These are phyloP conservation scores for Leishmania major DNA, from an alignment of 208 protist genomes.

Conservation along the genomic window DNA sequence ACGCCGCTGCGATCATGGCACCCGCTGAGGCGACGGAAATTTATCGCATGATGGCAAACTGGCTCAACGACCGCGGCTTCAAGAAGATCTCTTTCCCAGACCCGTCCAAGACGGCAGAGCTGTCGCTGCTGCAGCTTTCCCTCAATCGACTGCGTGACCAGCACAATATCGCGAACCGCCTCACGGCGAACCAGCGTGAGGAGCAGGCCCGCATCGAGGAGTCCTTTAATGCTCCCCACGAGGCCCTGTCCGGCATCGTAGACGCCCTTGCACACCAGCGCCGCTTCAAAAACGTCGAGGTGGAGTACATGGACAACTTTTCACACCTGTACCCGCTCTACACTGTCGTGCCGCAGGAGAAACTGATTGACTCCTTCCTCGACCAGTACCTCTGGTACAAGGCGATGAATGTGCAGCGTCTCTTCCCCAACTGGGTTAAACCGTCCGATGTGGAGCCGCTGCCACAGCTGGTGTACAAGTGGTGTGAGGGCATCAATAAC, in stretches of 20 bases:
- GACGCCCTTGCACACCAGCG: constrained; percentile 98
- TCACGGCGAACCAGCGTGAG: constrained; percentile 99
- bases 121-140: constrained; percentile 99
- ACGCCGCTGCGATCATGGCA: constrained; percentile 84
- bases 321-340: constrained; percentile 99
- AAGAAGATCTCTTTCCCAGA: constrained; percentile 99
- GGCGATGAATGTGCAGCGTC: constrained; percentile 97
- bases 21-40: constrained; percentile 99
- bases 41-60: constrained; percentile 99
- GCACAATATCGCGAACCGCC: constrained; percentile 98
- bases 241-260: constrained; percentile 99
- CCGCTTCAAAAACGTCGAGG: constrained; percentile 99
- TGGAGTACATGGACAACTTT: constrained; percentile 99
- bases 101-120: constrained; percentile 99
- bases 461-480: constrained; percentile 99
- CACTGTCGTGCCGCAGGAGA: constrained; percentile 99
- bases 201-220: constrained; percentile 99
- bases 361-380: constrained; percentile 99
- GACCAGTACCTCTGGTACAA: constrained; percentile 99
- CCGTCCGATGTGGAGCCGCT: constrained; percentile 99
- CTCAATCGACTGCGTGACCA: constrained; percentile 99
- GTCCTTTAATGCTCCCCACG: constrained; percentile 99
- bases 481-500: constrained; percentile 99
- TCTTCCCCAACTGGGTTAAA: constrained; percentile 99
- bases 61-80: constrained; percentile 99